Evolutionary conservation across 176 grass and related monocot genomes (phyloP).

Genomic region (Cenchrus fungigraminus): DNA sequence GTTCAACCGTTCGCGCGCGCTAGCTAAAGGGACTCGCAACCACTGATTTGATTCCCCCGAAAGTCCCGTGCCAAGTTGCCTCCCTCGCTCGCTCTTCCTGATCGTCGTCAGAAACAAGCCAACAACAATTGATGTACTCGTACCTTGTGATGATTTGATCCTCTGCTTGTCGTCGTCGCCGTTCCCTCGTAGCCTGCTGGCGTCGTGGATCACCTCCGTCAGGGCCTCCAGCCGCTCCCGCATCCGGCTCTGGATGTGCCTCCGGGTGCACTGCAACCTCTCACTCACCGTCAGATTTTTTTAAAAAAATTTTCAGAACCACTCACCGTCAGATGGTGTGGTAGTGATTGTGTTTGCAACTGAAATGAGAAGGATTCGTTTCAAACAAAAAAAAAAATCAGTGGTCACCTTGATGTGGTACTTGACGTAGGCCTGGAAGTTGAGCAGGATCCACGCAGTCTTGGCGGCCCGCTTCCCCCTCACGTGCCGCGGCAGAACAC

Average conservation of each 20-base stretch:
- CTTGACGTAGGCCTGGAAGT: slow-evolving; percentile 77
- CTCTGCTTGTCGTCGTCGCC: slow-evolving; percentile 35
- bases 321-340: slow-evolving; percentile 1
- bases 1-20: not conserved
- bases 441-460: slow-evolving; percentile 81
- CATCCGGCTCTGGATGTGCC: slow-evolving; percentile 81
- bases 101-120: too few relatives aligned
- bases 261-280: slow-evolving; percentile 59
- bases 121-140: too few relatives aligned
- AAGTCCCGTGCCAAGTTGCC: not conserved
- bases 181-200: slow-evolving; percentile 59
- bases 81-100: too few relatives aligned
- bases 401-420: slow-evolving; percentile 81
- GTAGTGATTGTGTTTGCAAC: too few relatives aligned
- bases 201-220: slow-evolving; percentile 58
- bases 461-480: slow-evolving; percentile 59
- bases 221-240: slow-evolving; percentile 60
- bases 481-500: slow-evolving; percentile 57
- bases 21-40: not conserved
- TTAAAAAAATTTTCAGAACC: not conserved
- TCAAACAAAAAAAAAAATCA: too few relatives aligned
- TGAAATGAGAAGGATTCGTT: too few relatives aligned
- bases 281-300: not conserved
- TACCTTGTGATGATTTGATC: slow-evolving; percentile 42
- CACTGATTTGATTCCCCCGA: not conserved